A percentile compares a stretch with the other conserved stretches of the same genome.
phyloP scores from a whole-genome alignment of 192 early-diverging fungal genomes.

The Linnemannia schmuckeri region DNA sequence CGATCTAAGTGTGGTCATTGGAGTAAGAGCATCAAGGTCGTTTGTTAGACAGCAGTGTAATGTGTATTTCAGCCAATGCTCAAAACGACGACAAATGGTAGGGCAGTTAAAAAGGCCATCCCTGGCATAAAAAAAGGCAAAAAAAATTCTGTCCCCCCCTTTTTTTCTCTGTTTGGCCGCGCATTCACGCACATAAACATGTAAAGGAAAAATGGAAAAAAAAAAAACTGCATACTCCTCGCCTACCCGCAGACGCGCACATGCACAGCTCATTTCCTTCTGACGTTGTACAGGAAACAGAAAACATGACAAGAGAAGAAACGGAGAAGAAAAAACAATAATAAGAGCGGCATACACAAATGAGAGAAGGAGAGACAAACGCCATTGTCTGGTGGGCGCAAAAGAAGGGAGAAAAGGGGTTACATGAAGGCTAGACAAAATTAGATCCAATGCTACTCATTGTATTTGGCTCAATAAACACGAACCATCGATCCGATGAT shows the following conservation, averaged over 20 bases:
- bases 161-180: background rate
- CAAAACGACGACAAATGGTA: background rate
- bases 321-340: background rate
- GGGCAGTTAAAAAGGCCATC: background rate
- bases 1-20: background rate
- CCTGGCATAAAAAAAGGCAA: background rate
- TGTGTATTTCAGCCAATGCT: too few species aligned
- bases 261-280: conserved; percentile 13
- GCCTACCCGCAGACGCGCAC: conserved; percentile 7
- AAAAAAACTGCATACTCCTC: background rate
- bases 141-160: background rate
- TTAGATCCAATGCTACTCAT: background rate
- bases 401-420: background rate
- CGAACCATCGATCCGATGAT: background rate
- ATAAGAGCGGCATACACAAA: background rate
- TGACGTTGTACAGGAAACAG: background rate
- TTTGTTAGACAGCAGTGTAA: background rate
- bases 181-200: background rate
- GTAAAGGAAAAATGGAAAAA: background rate
- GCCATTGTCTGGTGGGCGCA: background rate
- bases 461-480: background rate
- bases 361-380: background rate
- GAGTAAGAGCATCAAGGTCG: background rate
- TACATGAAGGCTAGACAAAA: background rate
- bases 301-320: background rate